phyloP scores from a whole-genome alignment of 768 basidiomycete species.

The Strobilomyces confusus region DNA sequence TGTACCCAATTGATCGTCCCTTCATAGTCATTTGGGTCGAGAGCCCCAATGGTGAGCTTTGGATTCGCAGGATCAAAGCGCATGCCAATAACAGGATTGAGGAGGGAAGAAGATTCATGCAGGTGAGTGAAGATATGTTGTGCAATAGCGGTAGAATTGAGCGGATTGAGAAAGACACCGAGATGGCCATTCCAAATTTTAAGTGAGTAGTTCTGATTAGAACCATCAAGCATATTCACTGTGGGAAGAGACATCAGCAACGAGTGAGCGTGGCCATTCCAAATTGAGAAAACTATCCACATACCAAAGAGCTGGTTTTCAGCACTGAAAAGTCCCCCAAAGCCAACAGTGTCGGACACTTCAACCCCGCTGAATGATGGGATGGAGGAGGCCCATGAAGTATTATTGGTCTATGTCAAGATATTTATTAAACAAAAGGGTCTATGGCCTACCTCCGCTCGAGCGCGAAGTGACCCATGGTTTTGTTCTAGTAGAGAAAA shows the following conservation, averaged over 20 bases:
- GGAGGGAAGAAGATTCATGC: slow-evolving; percentile 21
- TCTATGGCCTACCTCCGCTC: background rate
- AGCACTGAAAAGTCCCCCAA: slow-evolving; percentile 17
- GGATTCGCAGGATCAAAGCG: slow-evolving; percentile 28
- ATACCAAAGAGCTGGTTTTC: slow-evolving; percentile 15
- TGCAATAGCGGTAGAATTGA: slow-evolving; percentile 10
- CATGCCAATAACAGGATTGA: slow-evolving; percentile 31
- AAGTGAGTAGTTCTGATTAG: background rate
- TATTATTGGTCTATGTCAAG: slow-evolving; percentile 14
- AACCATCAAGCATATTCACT: slow-evolving; percentile 26
- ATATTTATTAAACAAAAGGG: background rate
- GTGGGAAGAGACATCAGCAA: background rate
- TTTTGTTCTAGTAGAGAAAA: background rate
- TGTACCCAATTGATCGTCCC: slow-evolving; percentile 30
- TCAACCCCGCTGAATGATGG: slow-evolving; percentile 18
- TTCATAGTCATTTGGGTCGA: slow-evolving; percentile 30
- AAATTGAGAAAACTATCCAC: background rate
- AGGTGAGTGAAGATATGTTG: slow-evolving; percentile 18
- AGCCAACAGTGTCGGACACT: slow-evolving; percentile 18
- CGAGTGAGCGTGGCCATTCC: background rate
- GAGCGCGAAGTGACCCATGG: background rate
- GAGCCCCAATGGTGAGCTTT: slow-evolving; percentile 30
- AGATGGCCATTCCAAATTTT: slow-evolving; percentile 20
- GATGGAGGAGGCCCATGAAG: slow-evolving; percentile 9
- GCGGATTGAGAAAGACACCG: slow-evolving; percentile 25